Evolutionary conservation across 768 basidiomycete genomes (phyloP).

Genomic region (Mycena polygramma): DNA sequence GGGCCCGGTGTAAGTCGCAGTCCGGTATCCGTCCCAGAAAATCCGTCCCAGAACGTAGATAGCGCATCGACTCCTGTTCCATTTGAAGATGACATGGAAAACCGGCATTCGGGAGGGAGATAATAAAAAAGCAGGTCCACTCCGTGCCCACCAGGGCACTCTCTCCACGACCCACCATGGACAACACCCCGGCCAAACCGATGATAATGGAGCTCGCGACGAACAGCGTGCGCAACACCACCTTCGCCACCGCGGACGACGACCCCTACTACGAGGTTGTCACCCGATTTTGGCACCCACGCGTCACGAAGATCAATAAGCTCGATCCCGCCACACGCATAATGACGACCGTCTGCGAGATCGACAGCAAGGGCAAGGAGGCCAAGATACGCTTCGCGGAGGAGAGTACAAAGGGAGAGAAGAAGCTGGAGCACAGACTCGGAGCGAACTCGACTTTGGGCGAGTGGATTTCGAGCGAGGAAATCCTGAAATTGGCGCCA

Average conservation of each 20-base stretch:
- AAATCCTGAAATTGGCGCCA: constrained; percentile 52
- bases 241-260: constrained; percentile 57
- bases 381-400: constrained; percentile 56
- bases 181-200: neutral
- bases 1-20: neutral
- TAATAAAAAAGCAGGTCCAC: neutral
- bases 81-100: neutral
- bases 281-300: constrained; percentile 68
- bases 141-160: too few species aligned
- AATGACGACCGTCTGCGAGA: constrained; percentile 45
- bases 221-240: constrained; percentile 66
- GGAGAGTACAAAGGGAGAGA: constrained; percentile 29
- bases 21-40: neutral
- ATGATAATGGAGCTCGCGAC: constrained; percentile 52
- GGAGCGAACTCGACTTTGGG: constrained; percentile 38
- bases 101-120: neutral
- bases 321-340: constrained; percentile 52
- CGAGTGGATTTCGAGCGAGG: constrained; percentile 55
- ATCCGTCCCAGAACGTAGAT: neutral
- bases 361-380: constrained; percentile 27
- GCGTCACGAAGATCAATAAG: constrained; percentile 63
- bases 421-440: too few species aligned
- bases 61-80: neutral
- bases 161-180: constrained; percentile 10
- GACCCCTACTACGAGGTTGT: constrained; percentile 64